Evolutionary conservation across 2,329 filamentous ascomycete genomes (phyloP), one percentile per base, ranked within the genome.

Genomic region (Helotiales sp.): DNA sequence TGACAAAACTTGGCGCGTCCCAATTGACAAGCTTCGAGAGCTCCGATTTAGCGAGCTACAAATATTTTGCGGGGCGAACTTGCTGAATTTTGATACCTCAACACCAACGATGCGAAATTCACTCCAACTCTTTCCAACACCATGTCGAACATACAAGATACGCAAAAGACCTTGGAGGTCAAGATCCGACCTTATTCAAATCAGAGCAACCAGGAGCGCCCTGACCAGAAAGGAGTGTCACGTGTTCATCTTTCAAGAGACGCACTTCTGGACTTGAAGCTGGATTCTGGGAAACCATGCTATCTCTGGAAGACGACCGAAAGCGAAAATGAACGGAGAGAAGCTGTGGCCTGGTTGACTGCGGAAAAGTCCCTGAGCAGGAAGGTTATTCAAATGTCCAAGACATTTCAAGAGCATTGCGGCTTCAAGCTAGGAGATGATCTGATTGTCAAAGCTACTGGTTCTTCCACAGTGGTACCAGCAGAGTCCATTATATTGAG

Each of bases 361-460:
- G 69, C 77, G 5, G 77, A 87, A 70, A 85, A 86, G 66, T 59
- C 48, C 40, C 77, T 91, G 64, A 82, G 86, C 68, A 84, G 84
- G 63, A 82, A 87, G 61, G 79, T 91, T 56, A 77, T 89, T 50
- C 81, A 93, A 77, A 84, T 90, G 76, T 87, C 90, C 22, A 87
- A 90, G 61, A 79, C 84, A 5, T 84, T 96, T 54, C 87, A 90
- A 61, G 87, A 89, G 33, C 81, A 84, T 6, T 89, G 89, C 64
- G 84, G 84, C 1, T 82, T 96, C 65, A 87, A 88, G 60, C 77
- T 95, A 3, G 86, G 85, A 15, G 89, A 92, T 49, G 81, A 85
- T 51, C 77, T 96, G 48, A 79, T 80, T 7, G 81, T 93, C 24
- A 76, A 80, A 2, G 78, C 81, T 9, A 78, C 79, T 7, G 75